Conservation (phyloP, 345 rosid genomes). For the Brassica juncea region DNA sequence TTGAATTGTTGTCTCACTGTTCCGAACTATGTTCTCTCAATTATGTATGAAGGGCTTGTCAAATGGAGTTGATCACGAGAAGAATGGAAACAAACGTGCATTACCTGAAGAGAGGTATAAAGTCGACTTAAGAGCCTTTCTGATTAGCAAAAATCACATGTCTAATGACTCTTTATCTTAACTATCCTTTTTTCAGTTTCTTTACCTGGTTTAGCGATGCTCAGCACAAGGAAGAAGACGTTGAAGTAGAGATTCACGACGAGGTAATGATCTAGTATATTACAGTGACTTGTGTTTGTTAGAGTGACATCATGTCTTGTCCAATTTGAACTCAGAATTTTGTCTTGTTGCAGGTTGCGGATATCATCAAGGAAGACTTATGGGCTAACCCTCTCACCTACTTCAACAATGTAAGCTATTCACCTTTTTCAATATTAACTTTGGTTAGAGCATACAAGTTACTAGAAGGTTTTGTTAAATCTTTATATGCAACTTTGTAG, state of each 20-base stretch:
- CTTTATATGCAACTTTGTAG: conserved; percentile 37
- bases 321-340: conserved; percentile 20
- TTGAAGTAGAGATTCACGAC: conserved; percentile 65
- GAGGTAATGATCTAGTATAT: conserved; percentile 52
- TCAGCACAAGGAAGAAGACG: conserved; percentile 52
- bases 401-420: conserved; percentile 67
- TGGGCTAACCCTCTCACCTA: conserved; percentile 94
- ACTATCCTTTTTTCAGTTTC: conserved; percentile 58
- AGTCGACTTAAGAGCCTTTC: background rate
- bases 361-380: conserved; percentile 88
- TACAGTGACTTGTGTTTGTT: background rate
- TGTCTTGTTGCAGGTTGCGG: conserved; percentile 67
- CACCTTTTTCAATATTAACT: background rate
- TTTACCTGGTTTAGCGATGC: conserved; percentile 75
- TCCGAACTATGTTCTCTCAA: background rate
- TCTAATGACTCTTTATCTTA: background rate
- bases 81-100: conserved; percentile 86
- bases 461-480: background rate
- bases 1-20: conserved; percentile 6
- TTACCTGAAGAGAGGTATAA: conserved; percentile 73
- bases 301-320: conserved; percentile 10
- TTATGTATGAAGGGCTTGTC: conserved; percentile 59
- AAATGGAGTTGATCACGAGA: conserved; percentile 80
- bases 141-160: background rate
- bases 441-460: conserved; percentile 11